Evolutionary conservation across 768 basidiomycete genomes (phyloP).

Genomic region (Hebeloma cylindrosporum): DNA sequence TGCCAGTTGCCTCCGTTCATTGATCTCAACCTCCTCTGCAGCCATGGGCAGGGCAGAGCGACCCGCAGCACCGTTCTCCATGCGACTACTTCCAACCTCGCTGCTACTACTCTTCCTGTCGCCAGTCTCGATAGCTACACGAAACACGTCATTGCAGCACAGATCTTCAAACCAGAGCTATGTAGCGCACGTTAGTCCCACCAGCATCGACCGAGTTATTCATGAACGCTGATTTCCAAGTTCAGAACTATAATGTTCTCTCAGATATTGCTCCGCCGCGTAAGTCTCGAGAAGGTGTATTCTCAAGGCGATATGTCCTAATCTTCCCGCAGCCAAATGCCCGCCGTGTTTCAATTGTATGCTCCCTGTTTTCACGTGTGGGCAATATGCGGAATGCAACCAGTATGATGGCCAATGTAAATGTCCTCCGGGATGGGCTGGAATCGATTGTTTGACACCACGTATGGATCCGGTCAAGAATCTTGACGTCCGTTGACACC

Average conservation of each 20-base stretch:
- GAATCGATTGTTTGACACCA: slow-evolving; percentile 90
- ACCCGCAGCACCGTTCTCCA: slow-evolving; percentile 4
- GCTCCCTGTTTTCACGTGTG: slow-evolving; percentile 87
- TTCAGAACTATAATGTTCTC: slow-evolving; percentile 16
- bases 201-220: background rate
- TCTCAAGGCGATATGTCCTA: background rate
- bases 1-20: background rate
- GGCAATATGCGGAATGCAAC: slow-evolving; percentile 90
- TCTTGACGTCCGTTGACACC: slow-evolving; percentile 5
- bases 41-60: slow-evolving; percentile 6
- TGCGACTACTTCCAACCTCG: slow-evolving; percentile 13
- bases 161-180: slow-evolving; percentile 20
- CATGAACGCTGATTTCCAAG: background rate
- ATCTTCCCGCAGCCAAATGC: slow-evolving; percentile 51
- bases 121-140: slow-evolving; percentile 10
- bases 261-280: slow-evolving; percentile 20
- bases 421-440: slow-evolving; percentile 97
- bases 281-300: slow-evolving; percentile 2
- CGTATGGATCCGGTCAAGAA: slow-evolving; percentile 52
- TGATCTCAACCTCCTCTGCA: slow-evolving; percentile 5
- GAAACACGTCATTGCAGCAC: slow-evolving; percentile 19
- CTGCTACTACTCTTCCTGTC: slow-evolving; percentile 12
- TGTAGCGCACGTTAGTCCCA: slow-evolving; percentile 11
- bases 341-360: slow-evolving; percentile 97
- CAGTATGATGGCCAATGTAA: slow-evolving; percentile 94